phyloP scores from a whole-genome alignment of 176 grass and related monocot genomes.

The Olyra latifolia region DNA sequence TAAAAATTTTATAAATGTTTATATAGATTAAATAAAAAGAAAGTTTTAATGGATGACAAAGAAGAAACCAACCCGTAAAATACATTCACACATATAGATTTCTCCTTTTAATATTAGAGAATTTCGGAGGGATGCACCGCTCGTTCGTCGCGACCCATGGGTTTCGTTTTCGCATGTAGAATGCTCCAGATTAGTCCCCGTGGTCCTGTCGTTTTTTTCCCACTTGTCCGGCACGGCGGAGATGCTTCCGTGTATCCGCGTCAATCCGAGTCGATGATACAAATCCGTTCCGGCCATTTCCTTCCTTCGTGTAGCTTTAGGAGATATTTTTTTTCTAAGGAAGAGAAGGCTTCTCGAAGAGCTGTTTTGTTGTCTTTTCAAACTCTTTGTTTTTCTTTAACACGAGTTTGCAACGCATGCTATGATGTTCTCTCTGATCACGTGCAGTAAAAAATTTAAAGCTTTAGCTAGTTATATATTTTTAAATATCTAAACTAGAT shows the following conservation, averaged over 20 bases:
- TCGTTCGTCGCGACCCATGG: background rate
- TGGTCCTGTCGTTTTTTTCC: background rate
- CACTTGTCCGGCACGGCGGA: background rate
- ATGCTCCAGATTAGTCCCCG: background rate
- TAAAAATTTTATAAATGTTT: no score
- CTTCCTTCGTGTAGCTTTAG: background rate
- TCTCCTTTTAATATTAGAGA: background rate
- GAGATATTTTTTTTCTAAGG: background rate
- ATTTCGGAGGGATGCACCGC: background rate
- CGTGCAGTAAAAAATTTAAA: no score
- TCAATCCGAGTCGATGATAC: background rate
- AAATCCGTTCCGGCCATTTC: background rate
- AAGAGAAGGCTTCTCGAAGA: background rate
- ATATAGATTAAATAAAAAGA: no score
- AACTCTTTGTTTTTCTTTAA: background rate
- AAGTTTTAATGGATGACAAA: no score
- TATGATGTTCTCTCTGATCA: no score
- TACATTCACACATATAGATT: no score
- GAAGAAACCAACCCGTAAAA: no score
- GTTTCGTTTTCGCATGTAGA: background rate
- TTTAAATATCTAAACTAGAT: no score
- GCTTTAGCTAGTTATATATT: no score
- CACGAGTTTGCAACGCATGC: background rate
- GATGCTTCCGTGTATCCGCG: background rate
- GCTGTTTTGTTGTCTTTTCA: background rate